These are phyloP conservation scores for Cercospora citrullina DNA, from an alignment of 2,329 filamentous ascomycete species.

Conservation along the genomic window DNA sequence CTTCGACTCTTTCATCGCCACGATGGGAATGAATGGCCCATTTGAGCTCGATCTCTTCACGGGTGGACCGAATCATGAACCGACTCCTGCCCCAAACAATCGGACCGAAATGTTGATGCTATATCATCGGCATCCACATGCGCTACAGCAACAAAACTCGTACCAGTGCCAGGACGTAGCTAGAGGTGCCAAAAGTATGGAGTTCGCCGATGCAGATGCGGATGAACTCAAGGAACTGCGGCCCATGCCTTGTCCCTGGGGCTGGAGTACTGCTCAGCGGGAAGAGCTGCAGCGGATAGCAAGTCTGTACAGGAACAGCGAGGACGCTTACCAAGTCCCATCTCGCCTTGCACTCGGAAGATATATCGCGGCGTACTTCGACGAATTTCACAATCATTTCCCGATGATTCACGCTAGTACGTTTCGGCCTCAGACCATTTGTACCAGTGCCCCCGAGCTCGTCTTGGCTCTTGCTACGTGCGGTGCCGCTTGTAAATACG, in stretches of 20 bases:
- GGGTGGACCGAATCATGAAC: background rate
- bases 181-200: background rate
- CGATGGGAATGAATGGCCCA: conserved; percentile 15
- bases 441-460: conserved; percentile 8
- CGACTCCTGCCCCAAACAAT: background rate
- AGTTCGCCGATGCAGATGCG: conserved; percentile 7
- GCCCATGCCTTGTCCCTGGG: conserved; percentile 14
- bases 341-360: conserved; percentile 4
- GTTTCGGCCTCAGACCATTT: conserved; percentile 3
- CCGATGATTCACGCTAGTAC: conserved; percentile 6
- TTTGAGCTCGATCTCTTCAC: conserved; percentile 6
- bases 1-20: conserved; percentile 19
- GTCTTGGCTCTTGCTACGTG: conserved; percentile 5
- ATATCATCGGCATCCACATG: background rate
- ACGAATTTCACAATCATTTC: conserved; percentile 11
- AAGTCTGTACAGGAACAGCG: background rate
- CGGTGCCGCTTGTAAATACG: conserved; percentile 11
- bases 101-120: conserved; percentile 3
- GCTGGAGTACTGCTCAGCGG: background rate
- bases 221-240: conserved; percentile 8
- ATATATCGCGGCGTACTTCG: conserved; percentile 12
- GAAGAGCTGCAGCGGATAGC: background rate
- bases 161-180: background rate
- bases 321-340: background rate
- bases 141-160: background rate